Evolutionary conservation across 2,329 filamentous ascomycete genomes (phyloP), one percentile per base, ranked within the genome.

Genomic region (Talaromyces rugulosus): DNA sequence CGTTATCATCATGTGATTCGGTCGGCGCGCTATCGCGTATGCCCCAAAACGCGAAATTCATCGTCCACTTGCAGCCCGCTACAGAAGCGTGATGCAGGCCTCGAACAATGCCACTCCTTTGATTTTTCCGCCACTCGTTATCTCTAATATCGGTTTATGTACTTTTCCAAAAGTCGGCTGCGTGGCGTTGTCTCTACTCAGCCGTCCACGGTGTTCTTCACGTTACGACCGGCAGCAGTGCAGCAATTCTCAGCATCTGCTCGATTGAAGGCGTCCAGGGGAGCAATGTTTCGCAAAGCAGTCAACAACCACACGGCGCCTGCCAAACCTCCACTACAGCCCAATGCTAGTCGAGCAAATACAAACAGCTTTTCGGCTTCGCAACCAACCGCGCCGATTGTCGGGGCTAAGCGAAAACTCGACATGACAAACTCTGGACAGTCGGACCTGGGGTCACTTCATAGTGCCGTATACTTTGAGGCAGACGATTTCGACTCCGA

Each of bases 401-500:
- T 66, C 42, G 74, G 74, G 11, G 66, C 74, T 57, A 77, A 77
- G 64, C 73, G 75, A 51, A 78, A 78, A 64, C 67, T 76, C 23
- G 76, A 78, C 36, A 70, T 72, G 66, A 62, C 68, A 52, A 67
- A 66, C 59, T 60, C 67, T 11, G 67, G 68, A 18, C 67, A 69
- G 51, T 75, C 74, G 5, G 67, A 70, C 5, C 65, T 82, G 60
- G 74, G 74, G 1, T 77, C 75, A 14, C 72, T 83, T 18, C 80
- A 81, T 66, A 76, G 72, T 56, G 75, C 74, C 4, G 83, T 89
- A 9, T 85, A 83, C 63, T 90, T 92, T 65, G 85, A 87, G 63
- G 90, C 92, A 65, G 88, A 94, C 68, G 93, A 96, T 71, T 95
- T 96, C 67, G 91, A 92, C 69, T 90, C 94, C 71, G 92, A 96